Evolutionary conservation across 371 early-diverging fungal genomes (phyloP), one percentile per base, ranked within the genome.

Genomic region (Apophysomyces trapeziformis): DNA sequence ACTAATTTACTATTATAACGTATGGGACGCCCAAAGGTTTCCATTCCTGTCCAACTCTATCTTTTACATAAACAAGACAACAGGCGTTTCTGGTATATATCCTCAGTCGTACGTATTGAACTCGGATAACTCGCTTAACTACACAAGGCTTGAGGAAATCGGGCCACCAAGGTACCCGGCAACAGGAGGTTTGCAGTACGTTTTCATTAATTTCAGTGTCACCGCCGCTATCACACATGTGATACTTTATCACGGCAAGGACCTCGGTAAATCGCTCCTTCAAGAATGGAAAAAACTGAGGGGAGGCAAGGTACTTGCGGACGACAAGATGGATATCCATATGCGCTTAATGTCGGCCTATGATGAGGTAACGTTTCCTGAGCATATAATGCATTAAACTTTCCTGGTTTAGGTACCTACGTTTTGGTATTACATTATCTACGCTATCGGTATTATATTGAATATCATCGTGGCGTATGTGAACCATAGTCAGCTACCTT

Each of bases 381-480:
- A 47, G 18, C 18, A 47, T 47, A 47, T n/a, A 13, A 85, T n/a
- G 7, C 7, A 50, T 21, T n/a, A 21, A 50, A 9, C 21, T 7
- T 21, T 7, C 9, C n/a, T 13, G 39, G 66, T 60, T 3, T 88
- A 90, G 71, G 87, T 92, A 21, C 94, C 94, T 4, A 75, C 78
- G 46, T 89, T 87, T 87, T 93, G 94, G 94, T 93, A 93, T 58
- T 73, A 79, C 45, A 50, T 67, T 7, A 70, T 90, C 38, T 92
- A 90, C 66, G 67, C 83, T 3, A 57, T 79, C 6, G 89, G 89
- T 57, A 80, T 88, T 57, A 82, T 75, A 8, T 67, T 90, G 16
- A 85, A 89, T 21, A 86, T 92, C 44, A 76, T 84, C 16, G 73
- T 87, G 1, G 84, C 88, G 38, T 89, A 91, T 62, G 75, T 77